phyloP scores from a whole-genome alignment of 1,284 basidiomycete genomes.

The Sporisorium graminicola region DNA sequence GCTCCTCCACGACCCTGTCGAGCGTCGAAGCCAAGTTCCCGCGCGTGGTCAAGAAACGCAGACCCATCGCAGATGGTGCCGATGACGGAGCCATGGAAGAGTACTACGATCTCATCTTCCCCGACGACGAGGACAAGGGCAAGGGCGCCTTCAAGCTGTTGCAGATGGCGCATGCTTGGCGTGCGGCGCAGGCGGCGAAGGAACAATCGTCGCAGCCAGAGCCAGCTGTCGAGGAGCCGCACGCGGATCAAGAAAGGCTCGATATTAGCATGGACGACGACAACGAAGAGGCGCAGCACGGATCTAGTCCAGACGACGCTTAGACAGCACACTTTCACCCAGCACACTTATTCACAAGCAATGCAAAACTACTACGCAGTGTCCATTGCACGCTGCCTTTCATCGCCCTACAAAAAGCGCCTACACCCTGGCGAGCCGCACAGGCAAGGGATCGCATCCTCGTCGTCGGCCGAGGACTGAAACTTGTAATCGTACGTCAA shows the following conservation, averaged over 20 bases:
- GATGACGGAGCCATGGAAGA: constrained; percentile 62
- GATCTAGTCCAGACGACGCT: neutral
- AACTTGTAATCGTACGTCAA: constrained; percentile 70
- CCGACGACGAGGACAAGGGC: constrained; percentile 64
- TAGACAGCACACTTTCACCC: neutral
- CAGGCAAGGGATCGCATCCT: constrained; percentile 70
- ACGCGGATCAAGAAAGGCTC: constrained; percentile 10
- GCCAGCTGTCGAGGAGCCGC: neutral
- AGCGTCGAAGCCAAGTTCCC: constrained; percentile 91
- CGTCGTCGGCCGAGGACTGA: constrained; percentile 64
- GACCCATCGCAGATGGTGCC: constrained; percentile 19
- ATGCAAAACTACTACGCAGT: constrained; percentile 5
- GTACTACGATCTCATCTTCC: constrained; percentile 69
- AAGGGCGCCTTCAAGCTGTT: constrained; percentile 66
- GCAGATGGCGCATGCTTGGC: constrained; percentile 65
- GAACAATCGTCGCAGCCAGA: constrained; percentile 10
- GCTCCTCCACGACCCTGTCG: constrained; percentile 73
- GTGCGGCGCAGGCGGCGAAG: constrained; percentile 50
- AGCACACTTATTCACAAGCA: neutral
- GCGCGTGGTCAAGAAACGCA: constrained; percentile 81
- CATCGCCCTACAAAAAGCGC: constrained; percentile 50
- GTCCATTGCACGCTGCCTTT: neutral
- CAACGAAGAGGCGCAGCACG: neutral
- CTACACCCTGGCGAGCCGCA: constrained; percentile 71
- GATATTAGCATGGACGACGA: constrained; percentile 20